These are phyloP conservation scores for Pseudogymnoascus sp. DNA, from an alignment of 2,329 filamentous ascomycete species.

Conservation along the genomic window DNA sequence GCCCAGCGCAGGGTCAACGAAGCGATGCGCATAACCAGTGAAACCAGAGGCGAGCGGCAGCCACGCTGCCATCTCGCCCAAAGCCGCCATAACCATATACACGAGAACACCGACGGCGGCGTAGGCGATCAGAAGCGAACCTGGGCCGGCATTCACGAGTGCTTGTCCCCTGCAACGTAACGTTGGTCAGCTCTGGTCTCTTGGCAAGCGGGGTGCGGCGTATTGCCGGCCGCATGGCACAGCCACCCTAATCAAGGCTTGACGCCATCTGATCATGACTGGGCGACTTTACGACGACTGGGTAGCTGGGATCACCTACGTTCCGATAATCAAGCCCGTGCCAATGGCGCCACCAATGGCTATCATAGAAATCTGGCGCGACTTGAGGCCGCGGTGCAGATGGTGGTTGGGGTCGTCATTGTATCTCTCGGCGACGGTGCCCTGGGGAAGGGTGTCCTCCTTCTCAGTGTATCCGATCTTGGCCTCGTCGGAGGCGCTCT, in stretches of 20 bases:
- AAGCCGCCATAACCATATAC: constrained; percentile 72
- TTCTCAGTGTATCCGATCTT: constrained; percentile 4
- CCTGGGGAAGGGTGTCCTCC: not conserved
- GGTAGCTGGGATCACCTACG: constrained; percentile 25
- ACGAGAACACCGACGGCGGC: constrained; percentile 63
- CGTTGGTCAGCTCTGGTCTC: constrained; percentile 22
- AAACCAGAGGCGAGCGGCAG: constrained; percentile 72
- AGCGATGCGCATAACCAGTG: constrained; percentile 71
- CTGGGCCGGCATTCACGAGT: constrained; percentile 40
- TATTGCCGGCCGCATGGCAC: constrained; percentile 10
- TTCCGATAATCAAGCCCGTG: constrained; percentile 65
- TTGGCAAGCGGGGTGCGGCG: constrained; percentile 38
- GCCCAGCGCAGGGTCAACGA: constrained; percentile 72
- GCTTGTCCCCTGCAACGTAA: constrained; percentile 12
- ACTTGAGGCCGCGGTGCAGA: constrained; percentile 45
- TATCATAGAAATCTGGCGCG: constrained; percentile 53
- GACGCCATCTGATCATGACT: constrained; percentile 28
- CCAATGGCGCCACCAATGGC: constrained; percentile 70
- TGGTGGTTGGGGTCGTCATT: constrained; percentile 20
- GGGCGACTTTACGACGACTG: not conserved
- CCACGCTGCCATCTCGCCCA: constrained; percentile 83
- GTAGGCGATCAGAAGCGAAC: constrained; percentile 65
- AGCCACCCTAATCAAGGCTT: not conserved
- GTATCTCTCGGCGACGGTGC: not conserved
- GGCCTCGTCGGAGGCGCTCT: not conserved